These are phyloP conservation scores for Pichia sp. DNA, from an alignment of 1,139 yeast species.

Conservation along the genomic window DNA sequence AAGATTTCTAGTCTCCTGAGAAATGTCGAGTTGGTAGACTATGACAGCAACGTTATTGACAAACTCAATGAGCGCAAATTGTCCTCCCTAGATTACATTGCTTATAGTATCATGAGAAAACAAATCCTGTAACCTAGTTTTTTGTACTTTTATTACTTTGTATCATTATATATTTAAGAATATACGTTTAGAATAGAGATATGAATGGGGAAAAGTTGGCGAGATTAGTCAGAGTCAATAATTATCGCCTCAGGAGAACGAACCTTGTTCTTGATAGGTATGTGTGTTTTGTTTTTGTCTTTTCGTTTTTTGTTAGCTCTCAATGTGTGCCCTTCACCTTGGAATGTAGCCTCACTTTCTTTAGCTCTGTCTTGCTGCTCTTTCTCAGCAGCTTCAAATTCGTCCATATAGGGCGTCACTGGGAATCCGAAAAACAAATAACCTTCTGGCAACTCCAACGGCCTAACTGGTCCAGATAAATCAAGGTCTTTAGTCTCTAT, in stretches of 20 bases:
- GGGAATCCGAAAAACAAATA: constrained; percentile 94
- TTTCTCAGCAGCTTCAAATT: constrained; percentile 37
- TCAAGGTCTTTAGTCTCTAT: constrained; percentile 39
- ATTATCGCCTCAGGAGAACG: constrained; percentile 76
- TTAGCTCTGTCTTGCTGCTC: constrained; percentile 27
- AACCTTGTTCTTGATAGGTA: constrained; percentile 41
- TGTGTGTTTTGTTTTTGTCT: constrained; percentile 42
- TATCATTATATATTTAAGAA: background rate
- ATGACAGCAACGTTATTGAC: background rate
- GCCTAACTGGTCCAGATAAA: constrained; percentile 60
- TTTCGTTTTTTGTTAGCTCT: constrained; percentile 74
- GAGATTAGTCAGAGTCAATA: constrained; percentile 49
- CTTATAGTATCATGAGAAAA: constrained; percentile 3
- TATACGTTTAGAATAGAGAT: background rate
- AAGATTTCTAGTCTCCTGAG: constrained; percentile 42
- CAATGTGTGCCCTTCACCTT: constrained; percentile 65
- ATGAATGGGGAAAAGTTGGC: background rate
- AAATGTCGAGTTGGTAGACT: constrained; percentile 18
- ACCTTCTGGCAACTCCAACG: constrained; percentile 72
- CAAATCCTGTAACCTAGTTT: background rate
- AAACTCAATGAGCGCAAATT: background rate
- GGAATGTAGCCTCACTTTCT: constrained; percentile 36
- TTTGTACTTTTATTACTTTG: background rate
- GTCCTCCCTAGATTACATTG: constrained; percentile 12
- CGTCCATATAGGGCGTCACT: constrained; percentile 61